A percentile compares a stretch with the other conserved stretches of the same genome.
Evolutionary conservation across 2,329 filamentous ascomycete genomes (phyloP).

Genomic region (Xylaria sp.): DNA sequence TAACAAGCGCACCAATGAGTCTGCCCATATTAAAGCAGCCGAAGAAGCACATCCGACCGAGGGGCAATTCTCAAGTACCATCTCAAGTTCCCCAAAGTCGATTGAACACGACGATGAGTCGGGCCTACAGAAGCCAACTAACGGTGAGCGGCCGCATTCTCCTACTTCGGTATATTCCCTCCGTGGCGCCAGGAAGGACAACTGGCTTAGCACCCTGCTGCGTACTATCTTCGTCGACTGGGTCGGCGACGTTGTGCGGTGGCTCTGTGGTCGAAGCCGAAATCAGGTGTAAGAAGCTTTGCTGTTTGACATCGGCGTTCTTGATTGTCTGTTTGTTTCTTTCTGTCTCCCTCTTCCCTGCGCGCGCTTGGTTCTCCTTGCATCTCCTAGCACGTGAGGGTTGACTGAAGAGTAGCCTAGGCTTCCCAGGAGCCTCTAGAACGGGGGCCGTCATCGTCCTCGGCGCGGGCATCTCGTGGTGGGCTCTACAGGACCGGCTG

Average conservation of each 20-base stretch:
- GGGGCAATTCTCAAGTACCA: neutral
- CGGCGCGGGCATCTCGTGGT: constrained; percentile 28
- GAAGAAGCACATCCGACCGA: neutral
- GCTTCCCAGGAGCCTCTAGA: neutral
- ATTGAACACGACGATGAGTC: constrained; percentile 29
- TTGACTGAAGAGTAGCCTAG: constrained; percentile 25
- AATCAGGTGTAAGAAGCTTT: constrained; percentile 48
- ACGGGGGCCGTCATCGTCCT: constrained; percentile 29
- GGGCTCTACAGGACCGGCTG: constrained; percentile 28
- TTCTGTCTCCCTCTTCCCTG: neutral
- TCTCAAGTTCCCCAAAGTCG: constrained; percentile 22
- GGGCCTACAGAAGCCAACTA: constrained; percentile 35
- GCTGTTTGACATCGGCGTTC: constrained; percentile 10
- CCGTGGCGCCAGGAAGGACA: constrained; percentile 18
- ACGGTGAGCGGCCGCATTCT: constrained; percentile 35
- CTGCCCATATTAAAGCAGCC: neutral
- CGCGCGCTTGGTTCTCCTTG: neutral
- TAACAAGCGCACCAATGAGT: constrained; percentile 3
- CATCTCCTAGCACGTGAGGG: neutral
- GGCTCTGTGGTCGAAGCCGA: constrained; percentile 47
- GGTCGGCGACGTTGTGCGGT: constrained; percentile 52
- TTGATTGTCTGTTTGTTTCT: neutral
- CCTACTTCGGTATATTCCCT: constrained; percentile 31
- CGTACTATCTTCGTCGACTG: constrained; percentile 54
- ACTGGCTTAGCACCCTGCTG: constrained; percentile 52